Conservation (phyloP, 768 basidiomycete species). For the Russula emetica region DNA sequence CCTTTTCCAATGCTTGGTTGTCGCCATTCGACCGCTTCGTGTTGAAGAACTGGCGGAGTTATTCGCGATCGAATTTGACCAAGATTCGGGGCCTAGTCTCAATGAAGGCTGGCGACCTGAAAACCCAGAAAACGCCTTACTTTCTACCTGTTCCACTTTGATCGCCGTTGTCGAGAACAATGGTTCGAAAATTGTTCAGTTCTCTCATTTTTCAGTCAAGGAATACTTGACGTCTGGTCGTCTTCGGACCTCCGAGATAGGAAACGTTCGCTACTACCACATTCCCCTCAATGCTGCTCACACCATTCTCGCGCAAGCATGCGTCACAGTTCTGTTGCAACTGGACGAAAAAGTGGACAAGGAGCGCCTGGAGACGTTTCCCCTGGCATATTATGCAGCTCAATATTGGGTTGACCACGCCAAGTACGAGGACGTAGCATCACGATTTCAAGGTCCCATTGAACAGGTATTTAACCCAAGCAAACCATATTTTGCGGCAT, state of each 20-base stretch:
- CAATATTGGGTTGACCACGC: neutral
- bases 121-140: neutral
- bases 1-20: slow-evolving; percentile 7
- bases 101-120: neutral
- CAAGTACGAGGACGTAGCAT: neutral
- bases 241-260: neutral
- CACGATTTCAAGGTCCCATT: neutral
- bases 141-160: slow-evolving; percentile 3
- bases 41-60: slow-evolving; percentile 11
- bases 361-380: neutral
- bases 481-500: neutral
- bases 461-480: neutral
- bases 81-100: neutral
- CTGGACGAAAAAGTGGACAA: neutral
- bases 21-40: neutral
- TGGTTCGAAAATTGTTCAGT: neutral
- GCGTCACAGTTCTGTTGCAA: neutral
- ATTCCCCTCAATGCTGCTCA: neutral
- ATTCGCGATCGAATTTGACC: slow-evolving; percentile 1
- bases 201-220: slow-evolving; percentile 10
- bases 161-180: neutral
- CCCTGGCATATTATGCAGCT: neutral
- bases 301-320: neutral
- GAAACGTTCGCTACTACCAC: neutral
- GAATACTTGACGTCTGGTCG: slow-evolving; percentile 13